Evolutionary conservation across 208 protist species (phyloP), one percentile per base, ranked within the genome.

Genomic region (Acanthamoeba castellanii): DNA sequence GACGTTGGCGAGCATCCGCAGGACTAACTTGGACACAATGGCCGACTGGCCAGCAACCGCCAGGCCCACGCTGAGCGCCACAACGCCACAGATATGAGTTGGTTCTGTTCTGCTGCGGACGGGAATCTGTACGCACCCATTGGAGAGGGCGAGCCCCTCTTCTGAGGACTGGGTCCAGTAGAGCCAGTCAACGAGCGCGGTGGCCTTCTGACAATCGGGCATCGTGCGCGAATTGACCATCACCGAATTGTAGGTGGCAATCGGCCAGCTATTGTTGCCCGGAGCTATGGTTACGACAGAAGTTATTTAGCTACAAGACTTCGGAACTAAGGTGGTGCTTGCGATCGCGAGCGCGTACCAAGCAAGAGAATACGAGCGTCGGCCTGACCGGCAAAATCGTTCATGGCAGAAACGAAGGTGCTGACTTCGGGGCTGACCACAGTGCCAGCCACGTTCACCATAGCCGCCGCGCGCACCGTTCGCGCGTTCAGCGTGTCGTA

Each of bases 401-500:
- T 61, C 14, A 57, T 2, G 5, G 47, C 47, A 3, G 91, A 37
- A 3, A 64, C 18, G 42, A 52, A 37, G 59, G 1, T 22, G 22
- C 18, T 68, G 78, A 1, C 84, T 37, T 9, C 20, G 8, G 50
- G 32, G 9, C 18, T 7, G 37, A 25, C 16, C n/a, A 13, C n/a
- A 94, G 84, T 8, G 45, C 91, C 91, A 0, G 91, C 91, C 1
- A 78, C n/a, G 30, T 94, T 94, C 45, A 85, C 6, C 91, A 94
- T 55, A 1, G 81, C 45, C 0, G 50, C 81, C 1, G 81, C 81
- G 37, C 50, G 7, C n/a, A 88, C 81, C 50, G 81, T 88, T 7
- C 81, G 81, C 45, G 37, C 81, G 45, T 42, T 64, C n/a, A 88
- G 14, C 30, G 25, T 16, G 18, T 88, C 81, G 50, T 88, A 88